Conservation (phyloP, 352 stramenopile species). For the Phytophthora idaei region DNA sequence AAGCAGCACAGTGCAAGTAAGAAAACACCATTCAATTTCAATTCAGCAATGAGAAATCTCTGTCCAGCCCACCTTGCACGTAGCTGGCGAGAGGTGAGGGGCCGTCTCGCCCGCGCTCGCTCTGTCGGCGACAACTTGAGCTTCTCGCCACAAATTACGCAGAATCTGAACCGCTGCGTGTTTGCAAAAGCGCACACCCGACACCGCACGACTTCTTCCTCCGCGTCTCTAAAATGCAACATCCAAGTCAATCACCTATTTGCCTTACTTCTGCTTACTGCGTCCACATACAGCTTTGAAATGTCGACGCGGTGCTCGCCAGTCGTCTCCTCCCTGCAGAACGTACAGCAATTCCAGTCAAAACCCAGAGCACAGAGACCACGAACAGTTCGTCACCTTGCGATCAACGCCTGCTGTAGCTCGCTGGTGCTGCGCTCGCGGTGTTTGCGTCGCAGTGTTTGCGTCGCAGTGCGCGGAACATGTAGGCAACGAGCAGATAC, state of each 20-base stretch:
- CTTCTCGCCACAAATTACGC: conserved; percentile 49
- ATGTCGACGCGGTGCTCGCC: conserved; percentile 56
- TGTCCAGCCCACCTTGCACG: conserved; percentile 19
- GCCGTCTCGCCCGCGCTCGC: conserved; percentile 8
- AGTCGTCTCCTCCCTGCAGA: conserved; percentile 12
- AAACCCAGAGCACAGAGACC: background rate
- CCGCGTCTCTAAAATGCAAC: conserved; percentile 37
- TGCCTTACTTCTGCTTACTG: background rate
- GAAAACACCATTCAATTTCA: background rate
- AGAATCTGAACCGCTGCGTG: conserved; percentile 47
- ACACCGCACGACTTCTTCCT: conserved; percentile 37
- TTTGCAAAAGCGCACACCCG: conserved; percentile 52
- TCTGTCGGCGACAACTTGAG: conserved; percentile 35
- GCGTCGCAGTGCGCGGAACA: conserved; percentile 38
- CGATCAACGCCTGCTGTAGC: conserved; percentile 39
- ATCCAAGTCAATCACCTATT: background rate
- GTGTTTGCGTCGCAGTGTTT: conserved; percentile 31
- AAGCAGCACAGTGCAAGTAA: background rate
- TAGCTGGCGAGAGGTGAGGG: conserved; percentile 24
- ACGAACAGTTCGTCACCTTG: conserved; percentile 13
- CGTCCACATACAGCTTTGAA: conserved; percentile 31
- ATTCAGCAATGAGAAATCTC: background rate
- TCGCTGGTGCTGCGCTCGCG: conserved; percentile 18
- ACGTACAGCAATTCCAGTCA: conserved; percentile 5
- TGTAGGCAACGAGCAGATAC: conserved; percentile 37